Conservation (phyloP, 139 green algal genomes). For the Chlorokybus atmophyticus region DNA sequence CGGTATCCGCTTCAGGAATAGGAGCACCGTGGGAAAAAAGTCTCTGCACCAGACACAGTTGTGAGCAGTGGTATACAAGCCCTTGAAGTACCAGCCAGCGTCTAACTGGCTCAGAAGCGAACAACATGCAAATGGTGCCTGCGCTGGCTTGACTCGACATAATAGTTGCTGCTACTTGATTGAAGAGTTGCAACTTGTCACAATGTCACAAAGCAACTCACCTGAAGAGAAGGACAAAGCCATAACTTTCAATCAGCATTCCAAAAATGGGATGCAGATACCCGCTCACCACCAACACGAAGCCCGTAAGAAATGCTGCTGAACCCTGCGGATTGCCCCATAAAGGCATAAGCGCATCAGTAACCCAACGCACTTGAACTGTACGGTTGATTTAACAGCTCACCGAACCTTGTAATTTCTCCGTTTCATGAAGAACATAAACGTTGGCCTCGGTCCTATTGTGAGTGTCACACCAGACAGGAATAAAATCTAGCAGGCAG, state of each 20-base stretch:
- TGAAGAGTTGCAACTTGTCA: no score
- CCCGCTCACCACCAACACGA: conserved; percentile 65
- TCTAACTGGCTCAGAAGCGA: no score
- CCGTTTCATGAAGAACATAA: conserved; percentile 72
- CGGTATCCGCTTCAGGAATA: conserved; percentile 55
- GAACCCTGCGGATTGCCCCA: conserved; percentile 44
- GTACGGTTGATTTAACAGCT: background rate
- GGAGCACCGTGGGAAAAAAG: conserved; percentile 83
- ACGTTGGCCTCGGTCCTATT: conserved; percentile 65
- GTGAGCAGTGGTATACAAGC: no score
- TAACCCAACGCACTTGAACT: background rate
- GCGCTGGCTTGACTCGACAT: no score
- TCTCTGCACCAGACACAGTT: conserved; percentile 34
- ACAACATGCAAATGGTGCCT: background rate
- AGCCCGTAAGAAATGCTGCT: conserved; percentile 66
- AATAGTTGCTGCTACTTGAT: no score
- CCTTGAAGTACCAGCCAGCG: no score
- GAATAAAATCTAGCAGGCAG: conserved; percentile 68
- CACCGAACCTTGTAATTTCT: conserved; percentile 62
- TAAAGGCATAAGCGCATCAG: background rate
- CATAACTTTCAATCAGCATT: conserved; percentile 73
- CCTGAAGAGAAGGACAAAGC: conserved; percentile 85
- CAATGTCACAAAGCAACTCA: no score
- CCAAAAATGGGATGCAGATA: conserved; percentile 44
- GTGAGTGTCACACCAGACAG: conserved; percentile 72